A percentile compares a stretch with the other conserved stretches of the same genome.
Evolutionary conservation across 2,329 filamentous ascomycete genomes (phyloP).

Genomic region (Coniochaeta sp.): DNA sequence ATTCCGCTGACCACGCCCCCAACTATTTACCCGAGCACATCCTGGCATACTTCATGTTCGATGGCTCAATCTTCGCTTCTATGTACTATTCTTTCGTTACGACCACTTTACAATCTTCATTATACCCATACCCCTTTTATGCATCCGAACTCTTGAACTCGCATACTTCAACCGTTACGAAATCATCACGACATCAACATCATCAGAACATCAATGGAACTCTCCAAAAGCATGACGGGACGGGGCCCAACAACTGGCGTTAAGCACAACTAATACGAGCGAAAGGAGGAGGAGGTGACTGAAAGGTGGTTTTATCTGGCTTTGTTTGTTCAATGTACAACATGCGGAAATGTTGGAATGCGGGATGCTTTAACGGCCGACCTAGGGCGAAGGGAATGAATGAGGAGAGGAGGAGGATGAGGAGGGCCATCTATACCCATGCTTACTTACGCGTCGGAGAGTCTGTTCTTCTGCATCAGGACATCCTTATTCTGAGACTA

Average conservation of each 20-base stretch:
- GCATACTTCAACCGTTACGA: background rate
- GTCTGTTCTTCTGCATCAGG: too few species aligned
- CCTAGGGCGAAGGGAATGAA: background rate
- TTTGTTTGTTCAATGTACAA: background rate
- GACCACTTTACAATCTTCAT: background rate
- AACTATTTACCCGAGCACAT: too few species aligned
- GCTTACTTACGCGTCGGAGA: too few species aligned
- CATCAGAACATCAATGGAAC: background rate
- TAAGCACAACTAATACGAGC: background rate
- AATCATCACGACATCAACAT: background rate
- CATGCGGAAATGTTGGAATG: too few species aligned
- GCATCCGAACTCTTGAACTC: background rate
- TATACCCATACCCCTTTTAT: background rate
- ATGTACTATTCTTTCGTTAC: background rate
- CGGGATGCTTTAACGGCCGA: constrained; percentile 1
- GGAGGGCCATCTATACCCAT: too few species aligned
- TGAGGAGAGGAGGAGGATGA: background rate
- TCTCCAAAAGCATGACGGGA: background rate
- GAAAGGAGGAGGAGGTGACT: too few species aligned
- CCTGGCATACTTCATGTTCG: too few species aligned
- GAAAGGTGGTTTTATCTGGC: background rate
- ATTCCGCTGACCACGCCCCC: too few species aligned
- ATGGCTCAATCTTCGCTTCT: background rate
- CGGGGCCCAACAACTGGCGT: background rate
- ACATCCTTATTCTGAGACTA: too few species aligned